These are phyloP conservation scores for Nitzschia inconspicua DNA, from an alignment of 108 stramenopile species.

Conservation along the genomic window DNA sequence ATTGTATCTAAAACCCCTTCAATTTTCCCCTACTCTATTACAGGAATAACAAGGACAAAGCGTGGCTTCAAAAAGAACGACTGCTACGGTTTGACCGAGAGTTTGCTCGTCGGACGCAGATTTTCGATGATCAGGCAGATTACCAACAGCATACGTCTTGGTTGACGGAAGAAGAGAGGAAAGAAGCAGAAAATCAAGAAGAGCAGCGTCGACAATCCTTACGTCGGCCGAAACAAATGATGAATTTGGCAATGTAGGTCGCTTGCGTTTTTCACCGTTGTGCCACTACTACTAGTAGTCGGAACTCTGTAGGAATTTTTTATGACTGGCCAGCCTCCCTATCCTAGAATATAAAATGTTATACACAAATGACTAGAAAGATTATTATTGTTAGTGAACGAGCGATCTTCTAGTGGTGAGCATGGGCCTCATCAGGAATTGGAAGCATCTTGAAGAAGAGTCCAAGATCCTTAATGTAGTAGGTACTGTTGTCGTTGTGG, in stretches of 20 bases:
- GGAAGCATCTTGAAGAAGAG: constrained; percentile 91
- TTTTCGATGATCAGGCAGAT: constrained; percentile 67
- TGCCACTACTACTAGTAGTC: no score
- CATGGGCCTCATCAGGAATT: constrained; percentile 72
- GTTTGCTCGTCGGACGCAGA: constrained; percentile 31
- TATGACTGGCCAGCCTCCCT: no score
- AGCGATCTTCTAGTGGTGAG: constrained; percentile 62
- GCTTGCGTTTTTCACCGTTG: no score
- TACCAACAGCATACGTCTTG: constrained; percentile 36
- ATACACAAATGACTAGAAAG: no score
- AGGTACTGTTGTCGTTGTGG: constrained; percentile 85
- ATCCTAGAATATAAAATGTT: no score
- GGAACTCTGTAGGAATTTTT: no score
- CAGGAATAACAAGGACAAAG: constrained; percentile 3
- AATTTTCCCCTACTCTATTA: background rate
- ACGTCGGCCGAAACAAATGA: constrained; percentile 24
- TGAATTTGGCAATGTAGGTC: constrained; percentile 29
- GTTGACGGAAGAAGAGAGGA: constrained; percentile 39
- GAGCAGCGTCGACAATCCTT: constrained; percentile 14
- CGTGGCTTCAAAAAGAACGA: constrained; percentile 42
- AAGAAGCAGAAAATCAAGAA: constrained; percentile 31
- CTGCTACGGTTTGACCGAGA: constrained; percentile 52
- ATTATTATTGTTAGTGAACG: no score
- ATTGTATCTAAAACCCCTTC: no score
- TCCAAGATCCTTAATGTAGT: constrained; percentile 89